phyloP scores from a whole-genome alignment of 1,284 basidiomycete genomes.

The Xerocomus minutiporus region DNA sequence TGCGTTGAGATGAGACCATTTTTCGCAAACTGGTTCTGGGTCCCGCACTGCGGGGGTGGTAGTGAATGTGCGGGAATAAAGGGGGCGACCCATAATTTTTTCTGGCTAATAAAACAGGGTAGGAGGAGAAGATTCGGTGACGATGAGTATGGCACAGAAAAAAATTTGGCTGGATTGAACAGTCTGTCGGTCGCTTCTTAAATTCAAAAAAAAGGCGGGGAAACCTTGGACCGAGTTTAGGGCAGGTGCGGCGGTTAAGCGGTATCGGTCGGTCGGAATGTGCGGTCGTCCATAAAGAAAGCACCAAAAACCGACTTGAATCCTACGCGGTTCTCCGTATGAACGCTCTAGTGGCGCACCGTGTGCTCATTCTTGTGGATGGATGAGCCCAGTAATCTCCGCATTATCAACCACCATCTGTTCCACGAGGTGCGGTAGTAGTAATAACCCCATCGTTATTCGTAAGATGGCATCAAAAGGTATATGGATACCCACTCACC shows the following conservation, averaged over 20 bases:
- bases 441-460: neutral
- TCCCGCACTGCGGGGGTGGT: constrained; percentile 45
- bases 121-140: neutral
- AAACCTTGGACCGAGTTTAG: constrained; percentile 19
- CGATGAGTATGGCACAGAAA: neutral
- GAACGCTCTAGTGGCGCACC: neutral
- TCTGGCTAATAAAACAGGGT: constrained; percentile 31
- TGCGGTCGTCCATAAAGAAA: neutral
- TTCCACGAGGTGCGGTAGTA: neutral
- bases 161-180: neutral
- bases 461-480: neutral
- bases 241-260: constrained; percentile 32
- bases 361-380: too few relatives aligned
- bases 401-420: neutral
- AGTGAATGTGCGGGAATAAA: constrained; percentile 50
- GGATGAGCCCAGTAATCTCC: too few relatives aligned
- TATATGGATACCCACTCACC: neutral
- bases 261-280: constrained; percentile 6
- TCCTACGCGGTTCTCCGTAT: neutral
- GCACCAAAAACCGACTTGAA: neutral
- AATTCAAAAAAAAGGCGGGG: constrained; percentile 8
- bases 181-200: constrained; percentile 12
- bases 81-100: constrained; percentile 58
- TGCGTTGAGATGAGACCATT: constrained; percentile 61
- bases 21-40: constrained; percentile 46